These are phyloP conservation scores for Fistulina hepatica DNA, from an alignment of 1,284 basidiomycete species.

Conservation along the genomic window DNA sequence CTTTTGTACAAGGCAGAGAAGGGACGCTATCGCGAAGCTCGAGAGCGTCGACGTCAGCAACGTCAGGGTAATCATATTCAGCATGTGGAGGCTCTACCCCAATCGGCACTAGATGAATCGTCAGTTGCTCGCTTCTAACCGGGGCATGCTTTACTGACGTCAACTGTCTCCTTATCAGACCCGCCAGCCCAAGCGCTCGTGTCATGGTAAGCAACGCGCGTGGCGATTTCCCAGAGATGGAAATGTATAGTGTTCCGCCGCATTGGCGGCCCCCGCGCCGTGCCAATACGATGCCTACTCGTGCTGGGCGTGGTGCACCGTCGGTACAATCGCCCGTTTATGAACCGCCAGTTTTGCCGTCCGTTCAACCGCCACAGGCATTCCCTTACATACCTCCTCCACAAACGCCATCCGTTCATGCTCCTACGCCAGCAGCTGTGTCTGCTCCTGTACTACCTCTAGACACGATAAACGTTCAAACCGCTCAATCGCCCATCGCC, in stretches of 20 bases:
- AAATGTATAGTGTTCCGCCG: slow-evolving; percentile 42
- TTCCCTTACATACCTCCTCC: too few relatives aligned
- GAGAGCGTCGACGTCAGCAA: slow-evolving; percentile 39
- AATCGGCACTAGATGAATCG: background rate
- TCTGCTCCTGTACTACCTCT: too few relatives aligned
- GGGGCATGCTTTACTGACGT: background rate
- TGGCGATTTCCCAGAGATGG: slow-evolving; percentile 46
- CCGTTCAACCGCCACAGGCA: too few relatives aligned
- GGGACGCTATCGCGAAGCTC: slow-evolving; percentile 48
- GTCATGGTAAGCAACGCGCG: slow-evolving; percentile 44
- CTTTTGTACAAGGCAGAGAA: slow-evolving; percentile 55
- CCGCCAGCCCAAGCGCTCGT: slow-evolving; percentile 11
- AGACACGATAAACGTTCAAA: too few relatives aligned
- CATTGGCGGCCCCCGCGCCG: slow-evolving; percentile 10
- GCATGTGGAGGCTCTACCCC: background rate
- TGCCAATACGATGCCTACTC: slow-evolving; percentile 29
- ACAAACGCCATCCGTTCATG: too few relatives aligned
- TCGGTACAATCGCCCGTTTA: too few relatives aligned
- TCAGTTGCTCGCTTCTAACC: background rate
- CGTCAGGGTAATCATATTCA: slow-evolving; percentile 21
- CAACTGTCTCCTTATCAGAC: slow-evolving; percentile 8
- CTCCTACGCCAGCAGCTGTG: too few relatives aligned
- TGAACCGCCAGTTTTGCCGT: too few relatives aligned
- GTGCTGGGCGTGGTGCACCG: too few relatives aligned
- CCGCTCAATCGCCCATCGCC: slow-evolving; percentile 18